Conservation (phyloP, 768 basidiomycete genomes). For the Lactifluus subvellereus region DNA sequence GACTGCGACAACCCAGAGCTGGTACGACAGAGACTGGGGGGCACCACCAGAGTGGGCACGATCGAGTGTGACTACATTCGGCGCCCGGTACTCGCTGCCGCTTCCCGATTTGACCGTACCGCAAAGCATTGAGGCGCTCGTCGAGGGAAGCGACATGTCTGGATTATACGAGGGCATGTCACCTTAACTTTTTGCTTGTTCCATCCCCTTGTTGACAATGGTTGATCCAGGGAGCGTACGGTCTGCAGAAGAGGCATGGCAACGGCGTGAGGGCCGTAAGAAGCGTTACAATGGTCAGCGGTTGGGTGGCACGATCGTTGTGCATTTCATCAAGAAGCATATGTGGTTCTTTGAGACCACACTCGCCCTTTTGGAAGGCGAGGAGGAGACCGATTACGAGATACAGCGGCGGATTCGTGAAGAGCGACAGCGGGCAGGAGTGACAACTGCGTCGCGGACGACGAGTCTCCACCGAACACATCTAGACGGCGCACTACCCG, state of each 20-base stretch:
- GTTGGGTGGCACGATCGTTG: conserved; percentile 88
- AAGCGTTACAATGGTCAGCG: conserved; percentile 60
- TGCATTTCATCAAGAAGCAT: conserved; percentile 96
- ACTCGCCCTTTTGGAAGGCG: conserved; percentile 76
- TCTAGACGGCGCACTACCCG: neutral
- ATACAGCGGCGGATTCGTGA: conserved; percentile 14
- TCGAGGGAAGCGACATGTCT: conserved; percentile 89
- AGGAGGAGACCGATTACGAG: conserved; percentile 55
- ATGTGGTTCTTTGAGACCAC: conserved; percentile 97
- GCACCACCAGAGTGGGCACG: conserved; percentile 62
- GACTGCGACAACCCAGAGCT: conserved; percentile 27
- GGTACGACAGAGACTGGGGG: conserved; percentile 27
- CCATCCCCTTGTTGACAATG: neutral
- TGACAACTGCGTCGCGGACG: neutral
- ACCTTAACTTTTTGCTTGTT: conserved; percentile 2
- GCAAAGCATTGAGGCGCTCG: conserved; percentile 83
- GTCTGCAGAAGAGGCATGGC: conserved; percentile 64
- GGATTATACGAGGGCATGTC: conserved; percentile 54
- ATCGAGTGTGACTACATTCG: conserved; percentile 85
- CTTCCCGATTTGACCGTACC: conserved; percentile 53
- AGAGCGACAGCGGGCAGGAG: neutral
- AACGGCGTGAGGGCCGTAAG: conserved; percentile 61
- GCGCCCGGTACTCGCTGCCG: conserved; percentile 67
- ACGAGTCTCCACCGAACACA: neutral
- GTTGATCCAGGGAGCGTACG: conserved; percentile 45